Evolutionary conservation across 2,329 filamentous ascomycete species (phyloP).

Genomic region (Pochonia chlamydosporia): DNA sequence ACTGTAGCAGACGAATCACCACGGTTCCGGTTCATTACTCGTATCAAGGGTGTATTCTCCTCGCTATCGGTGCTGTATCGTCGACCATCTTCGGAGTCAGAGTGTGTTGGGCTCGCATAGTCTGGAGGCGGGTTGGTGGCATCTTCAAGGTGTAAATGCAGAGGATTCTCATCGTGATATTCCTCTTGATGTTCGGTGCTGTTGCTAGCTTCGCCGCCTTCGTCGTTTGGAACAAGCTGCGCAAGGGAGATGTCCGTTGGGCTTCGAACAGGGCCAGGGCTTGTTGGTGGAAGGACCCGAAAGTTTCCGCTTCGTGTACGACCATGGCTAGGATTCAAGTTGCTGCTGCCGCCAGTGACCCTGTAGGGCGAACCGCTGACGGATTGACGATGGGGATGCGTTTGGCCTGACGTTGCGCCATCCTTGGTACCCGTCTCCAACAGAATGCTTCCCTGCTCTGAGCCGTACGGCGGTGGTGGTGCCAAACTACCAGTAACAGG

Average conservation of each 20-base stretch:
- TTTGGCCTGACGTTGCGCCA: slow-evolving; percentile 40
- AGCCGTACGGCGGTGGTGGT: slow-evolving; percentile 92
- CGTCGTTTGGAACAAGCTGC: slow-evolving; percentile 67
- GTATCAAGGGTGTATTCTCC: slow-evolving; percentile 48
- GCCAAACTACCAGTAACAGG: slow-evolving; percentile 94
- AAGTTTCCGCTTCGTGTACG: slow-evolving; percentile 75
- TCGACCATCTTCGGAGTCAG: slow-evolving; percentile 47
- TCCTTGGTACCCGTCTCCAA: slow-evolving; percentile 76
- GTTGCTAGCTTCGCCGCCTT: slow-evolving; percentile 56
- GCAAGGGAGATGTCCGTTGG: slow-evolving; percentile 95
- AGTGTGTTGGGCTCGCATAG: slow-evolving; percentile 61
- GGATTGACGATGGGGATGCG: slow-evolving; percentile 42
- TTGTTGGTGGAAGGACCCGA: slow-evolving; percentile 68
- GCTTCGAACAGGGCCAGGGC: slow-evolving; percentile 81
- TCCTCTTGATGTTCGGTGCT: slow-evolving; percentile 16
- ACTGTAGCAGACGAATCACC: slow-evolving; percentile 41
- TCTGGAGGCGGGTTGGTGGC: slow-evolving; percentile 62
- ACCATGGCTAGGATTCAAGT: slow-evolving; percentile 58
- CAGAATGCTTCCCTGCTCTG: slow-evolving; percentile 92
- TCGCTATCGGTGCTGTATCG: slow-evolving; percentile 55
- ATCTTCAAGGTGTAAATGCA: slow-evolving; percentile 42
- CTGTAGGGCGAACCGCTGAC: slow-evolving; percentile 28
- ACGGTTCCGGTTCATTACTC: slow-evolving; percentile 44
- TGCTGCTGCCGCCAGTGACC: slow-evolving; percentile 37
- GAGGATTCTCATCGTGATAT: slow-evolving; percentile 29